phyloP scores from a whole-genome alignment of 2,329 filamentous ascomycete genomes.

The Sarocladiaceae sp. region DNA sequence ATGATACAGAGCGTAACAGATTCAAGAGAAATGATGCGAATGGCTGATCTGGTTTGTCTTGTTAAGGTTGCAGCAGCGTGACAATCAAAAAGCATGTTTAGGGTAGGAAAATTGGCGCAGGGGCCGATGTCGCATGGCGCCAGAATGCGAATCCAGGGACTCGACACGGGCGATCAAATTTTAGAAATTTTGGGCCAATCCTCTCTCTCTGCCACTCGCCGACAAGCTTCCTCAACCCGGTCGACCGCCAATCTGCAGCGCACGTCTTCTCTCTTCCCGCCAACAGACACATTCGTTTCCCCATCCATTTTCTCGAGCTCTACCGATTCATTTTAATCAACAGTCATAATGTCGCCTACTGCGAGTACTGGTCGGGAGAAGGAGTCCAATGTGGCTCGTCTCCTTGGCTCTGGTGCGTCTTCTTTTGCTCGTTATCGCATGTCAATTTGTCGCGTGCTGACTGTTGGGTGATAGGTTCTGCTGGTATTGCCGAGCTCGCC shows the following conservation, averaged over 20 bases:
- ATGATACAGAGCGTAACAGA: too few species aligned
- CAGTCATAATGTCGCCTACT: conserved; percentile 59
- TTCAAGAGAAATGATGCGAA: too few species aligned
- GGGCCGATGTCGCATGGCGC: conserved; percentile 7
- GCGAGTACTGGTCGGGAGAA: conserved; percentile 51
- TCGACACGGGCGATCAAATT: conserved; percentile 7
- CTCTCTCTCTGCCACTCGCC: not conserved
- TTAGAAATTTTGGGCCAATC: conserved; percentile 9
- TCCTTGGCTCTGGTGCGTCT: conserved; percentile 80
- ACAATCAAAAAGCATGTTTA: too few species aligned
- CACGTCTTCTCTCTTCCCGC: not conserved
- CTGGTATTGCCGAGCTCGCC: conserved; percentile 87
- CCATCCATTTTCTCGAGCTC: not conserved
- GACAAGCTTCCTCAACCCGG: not conserved
- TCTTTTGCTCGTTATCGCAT: not conserved
- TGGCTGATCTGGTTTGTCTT: too few species aligned
- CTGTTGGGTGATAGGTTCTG: conserved; percentile 58
- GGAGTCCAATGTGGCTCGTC: conserved; percentile 83
- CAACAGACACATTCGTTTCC: not conserved
- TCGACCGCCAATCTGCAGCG: not conserved
- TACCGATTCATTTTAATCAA: not conserved
- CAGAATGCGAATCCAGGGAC: not conserved
- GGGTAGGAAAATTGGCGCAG: not conserved
- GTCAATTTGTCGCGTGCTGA: not conserved
- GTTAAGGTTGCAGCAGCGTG: too few species aligned